phyloP scores from a whole-genome alignment of 257 asterid genomes.

The Plectranthus barbatus region DNA sequence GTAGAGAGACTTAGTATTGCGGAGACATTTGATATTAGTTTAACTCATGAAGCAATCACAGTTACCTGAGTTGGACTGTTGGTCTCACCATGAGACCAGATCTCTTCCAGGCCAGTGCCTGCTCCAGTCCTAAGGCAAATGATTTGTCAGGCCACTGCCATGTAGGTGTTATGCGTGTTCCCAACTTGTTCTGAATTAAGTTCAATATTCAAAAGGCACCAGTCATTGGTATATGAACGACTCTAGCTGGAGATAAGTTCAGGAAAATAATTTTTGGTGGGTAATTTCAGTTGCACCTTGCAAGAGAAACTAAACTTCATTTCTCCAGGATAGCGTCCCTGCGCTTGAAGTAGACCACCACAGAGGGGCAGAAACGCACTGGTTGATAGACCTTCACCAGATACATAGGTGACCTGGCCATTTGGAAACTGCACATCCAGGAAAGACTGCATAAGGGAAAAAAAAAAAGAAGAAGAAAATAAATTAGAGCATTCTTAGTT shows the following conservation, averaged over 20 bases:
- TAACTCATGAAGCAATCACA: constrained; percentile 1
- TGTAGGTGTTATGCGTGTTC: constrained; percentile 75
- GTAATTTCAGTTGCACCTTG: constrained; percentile 50
- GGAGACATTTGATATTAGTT: neutral
- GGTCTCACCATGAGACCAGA: constrained; percentile 95
- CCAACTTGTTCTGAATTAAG: constrained; percentile 72
- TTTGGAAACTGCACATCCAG: constrained; percentile 98
- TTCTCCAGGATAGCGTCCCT: constrained; percentile 97
- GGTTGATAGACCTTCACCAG: constrained; percentile 93
- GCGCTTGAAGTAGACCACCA: constrained; percentile 94
- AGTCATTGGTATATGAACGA: neutral
- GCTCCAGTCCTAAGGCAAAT: constrained; percentile 69
- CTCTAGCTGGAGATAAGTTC: neutral
- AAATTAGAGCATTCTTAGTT: neutral
- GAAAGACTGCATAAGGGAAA: constrained; percentile 93
- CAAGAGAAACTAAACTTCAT: constrained; percentile 92
- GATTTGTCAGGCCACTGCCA: constrained; percentile 92
- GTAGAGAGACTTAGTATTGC: too few relatives aligned
- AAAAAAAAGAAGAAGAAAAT: neutral
- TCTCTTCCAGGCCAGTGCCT: constrained; percentile 97
- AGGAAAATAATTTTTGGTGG: neutral
- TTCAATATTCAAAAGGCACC: neutral
- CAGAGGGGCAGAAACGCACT: constrained; percentile 80
- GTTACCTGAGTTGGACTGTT: constrained; percentile 70
- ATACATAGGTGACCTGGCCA: constrained; percentile 82